Percentiles rank a stretch among this genome's conserved stretches.
Evolutionary conservation across 352 stramenopile genomes (phyloP).

Genomic region (Phytophthora foliorum): DNA sequence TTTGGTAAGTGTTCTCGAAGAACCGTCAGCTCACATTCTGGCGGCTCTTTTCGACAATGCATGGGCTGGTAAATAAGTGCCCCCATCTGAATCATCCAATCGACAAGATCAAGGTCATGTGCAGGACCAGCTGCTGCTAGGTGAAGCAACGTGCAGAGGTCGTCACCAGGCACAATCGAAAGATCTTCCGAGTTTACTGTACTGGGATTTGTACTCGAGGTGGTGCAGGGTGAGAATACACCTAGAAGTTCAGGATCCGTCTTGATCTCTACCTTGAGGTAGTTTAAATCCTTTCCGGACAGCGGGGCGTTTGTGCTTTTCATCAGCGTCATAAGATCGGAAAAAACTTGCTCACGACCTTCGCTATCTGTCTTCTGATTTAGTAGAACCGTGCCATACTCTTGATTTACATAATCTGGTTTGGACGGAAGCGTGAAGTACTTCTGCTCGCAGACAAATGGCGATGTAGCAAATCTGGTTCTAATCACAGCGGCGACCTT

Average conservation of each 20-base stretch:
- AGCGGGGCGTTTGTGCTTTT: constrained; percentile 19
- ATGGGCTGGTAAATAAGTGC: constrained; percentile 5
- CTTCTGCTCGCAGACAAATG: neutral
- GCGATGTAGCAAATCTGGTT: constrained; percentile 23
- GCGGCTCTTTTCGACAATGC: constrained; percentile 10
- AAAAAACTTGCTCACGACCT: constrained; percentile 20
- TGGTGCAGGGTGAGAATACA: neutral
- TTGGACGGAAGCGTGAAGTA: constrained; percentile 24
- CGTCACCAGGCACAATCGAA: neutral
- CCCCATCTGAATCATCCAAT: constrained; percentile 49
- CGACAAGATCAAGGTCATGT: constrained; percentile 36
- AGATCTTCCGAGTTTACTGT: neutral
- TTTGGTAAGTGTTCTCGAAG: constrained; percentile 9
- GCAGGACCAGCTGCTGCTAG: constrained; percentile 40
- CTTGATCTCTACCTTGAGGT: constrained; percentile 22
- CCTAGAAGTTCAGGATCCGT: constrained; percentile 23
- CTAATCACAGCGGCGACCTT: constrained; percentile 18
- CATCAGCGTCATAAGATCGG: constrained; percentile 14
- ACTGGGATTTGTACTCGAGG: neutral
- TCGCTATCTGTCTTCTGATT: neutral
- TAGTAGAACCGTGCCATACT: constrained; percentile 12
- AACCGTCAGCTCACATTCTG: neutral
- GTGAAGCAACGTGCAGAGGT: constrained; percentile 37
- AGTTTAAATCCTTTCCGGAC: neutral
- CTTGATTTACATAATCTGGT: constrained; percentile 32